Conservation (phyloP, 441 rosid species). For the Capsella rubella region DNA sequence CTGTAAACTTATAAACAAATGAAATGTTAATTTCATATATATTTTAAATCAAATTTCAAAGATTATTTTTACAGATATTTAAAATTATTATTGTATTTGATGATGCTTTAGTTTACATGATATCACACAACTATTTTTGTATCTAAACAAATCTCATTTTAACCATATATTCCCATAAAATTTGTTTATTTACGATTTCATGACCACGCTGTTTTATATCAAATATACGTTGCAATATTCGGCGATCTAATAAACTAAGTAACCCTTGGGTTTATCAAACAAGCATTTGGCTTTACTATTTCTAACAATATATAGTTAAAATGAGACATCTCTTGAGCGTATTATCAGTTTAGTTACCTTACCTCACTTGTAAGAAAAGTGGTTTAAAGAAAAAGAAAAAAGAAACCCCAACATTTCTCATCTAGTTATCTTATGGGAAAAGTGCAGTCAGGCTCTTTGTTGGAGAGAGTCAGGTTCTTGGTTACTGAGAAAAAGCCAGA, state of each 20-base stretch:
- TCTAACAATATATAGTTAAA: background rate
- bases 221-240: background rate
- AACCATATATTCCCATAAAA: too few relatives aligned
- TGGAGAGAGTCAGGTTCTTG: conserved; percentile 7
- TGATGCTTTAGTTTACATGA: background rate
- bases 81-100: background rate
- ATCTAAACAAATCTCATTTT: too few relatives aligned
- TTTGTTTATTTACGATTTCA: background rate
- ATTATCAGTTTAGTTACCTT: conserved; percentile 21
- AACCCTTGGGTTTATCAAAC: background rate
- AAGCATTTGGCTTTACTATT: background rate
- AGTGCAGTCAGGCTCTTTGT: conserved; percentile 9
- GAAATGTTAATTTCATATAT: too few relatives aligned
- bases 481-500: background rate
- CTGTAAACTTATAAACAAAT: background rate
- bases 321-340: conserved; percentile 13
- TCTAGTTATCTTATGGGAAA: background rate
- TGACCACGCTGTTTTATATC: background rate
- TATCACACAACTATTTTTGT: background rate
- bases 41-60: background rate
- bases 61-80: background rate
- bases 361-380: conserved; percentile 25
- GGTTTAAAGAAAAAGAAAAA: background rate
- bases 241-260: background rate
- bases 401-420: background rate